Base-by-base conservation (phyloP, 1,284 basidiomycete species). In the Tylopilus sp. region DNA sequence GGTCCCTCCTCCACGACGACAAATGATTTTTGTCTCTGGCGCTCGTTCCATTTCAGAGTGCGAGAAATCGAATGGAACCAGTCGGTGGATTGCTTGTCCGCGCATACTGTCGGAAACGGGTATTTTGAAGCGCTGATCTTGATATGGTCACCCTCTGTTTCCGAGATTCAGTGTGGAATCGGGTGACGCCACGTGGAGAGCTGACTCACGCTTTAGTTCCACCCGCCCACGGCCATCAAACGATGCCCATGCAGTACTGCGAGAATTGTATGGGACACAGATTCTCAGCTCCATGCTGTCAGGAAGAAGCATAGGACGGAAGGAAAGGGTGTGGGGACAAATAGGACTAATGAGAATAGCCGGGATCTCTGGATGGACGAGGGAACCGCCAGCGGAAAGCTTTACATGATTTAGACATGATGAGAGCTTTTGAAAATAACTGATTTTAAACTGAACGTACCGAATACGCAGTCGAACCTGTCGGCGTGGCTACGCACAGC, bases 221-320 rank as follows among this genome's bases (percentile, higher is more conserved):
- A 99, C 90, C 23, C 97, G 82, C 1, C 97, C 97, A 43, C 97
- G 83, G 13, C 97, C 97, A 64, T 99, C 97, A 64, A 99, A 99
- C 33, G 92, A 95, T 10, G 93, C 97, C 97, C 97, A 99, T 4
- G 97, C 97, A 0, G 96, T 99, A 64, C 92, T 95, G 35, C 97
- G 77, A 21, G 96, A 98, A 69, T 98, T 97, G 75, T 94, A 99
- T 0, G 97, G 97, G 15, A 99, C 97, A 58, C 95, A 97, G 35
- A 99, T 93, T 13, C 97, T 86, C 43, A 99, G 76, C 65, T 99
- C 97, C 92, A 99, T 98, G 63, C 89, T 96, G 67, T 99, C 97
- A 1, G 97, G 97, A 16, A 99, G 75, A 4, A 99, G 77, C 96
- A 99, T 98, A 1, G 97, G 97, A 38, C 97, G 83, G 81, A 99